Conservation (phyloP, 306 rosid species). For the Mucuna pruriens region DNA sequence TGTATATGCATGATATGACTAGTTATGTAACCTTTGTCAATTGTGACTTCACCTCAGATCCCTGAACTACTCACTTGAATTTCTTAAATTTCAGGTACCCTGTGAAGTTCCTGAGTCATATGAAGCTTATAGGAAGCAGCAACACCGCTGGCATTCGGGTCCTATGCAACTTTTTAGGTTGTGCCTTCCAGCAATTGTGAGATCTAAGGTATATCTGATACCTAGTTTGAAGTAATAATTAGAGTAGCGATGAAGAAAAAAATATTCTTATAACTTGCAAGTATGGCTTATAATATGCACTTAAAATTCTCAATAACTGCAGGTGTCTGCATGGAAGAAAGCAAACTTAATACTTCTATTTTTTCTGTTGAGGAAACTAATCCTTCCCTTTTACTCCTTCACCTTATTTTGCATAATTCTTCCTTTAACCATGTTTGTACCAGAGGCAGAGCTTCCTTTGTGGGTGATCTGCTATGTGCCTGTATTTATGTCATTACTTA, state of each 20-base stretch:
- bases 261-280: constrained; percentile 13
- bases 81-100: constrained; percentile 60
- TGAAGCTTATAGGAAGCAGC: constrained; percentile 97
- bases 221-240: constrained; percentile 32
- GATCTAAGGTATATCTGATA: constrained; percentile 68
- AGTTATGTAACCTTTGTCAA: background rate
- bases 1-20: constrained; percentile 2
- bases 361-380: constrained; percentile 87
- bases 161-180: constrained; percentile 95
- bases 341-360: constrained; percentile 85
- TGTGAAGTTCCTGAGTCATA: constrained; percentile 97
- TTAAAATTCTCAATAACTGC: constrained; percentile 49
- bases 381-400: constrained; percentile 96
- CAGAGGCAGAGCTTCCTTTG: constrained; percentile 93
- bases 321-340: constrained; percentile 88
- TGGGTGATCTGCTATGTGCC: constrained; percentile 98
- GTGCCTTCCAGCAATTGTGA: constrained; percentile 84
- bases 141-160: constrained; percentile 99
- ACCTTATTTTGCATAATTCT: constrained; percentile 94
- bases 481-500: constrained; percentile 84
- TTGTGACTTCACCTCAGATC: background rate
- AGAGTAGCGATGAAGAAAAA: constrained; percentile 27
- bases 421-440: constrained; percentile 95
- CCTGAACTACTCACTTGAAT: constrained; percentile 3
- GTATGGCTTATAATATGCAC: constrained; percentile 18